Percentiles rank a stretch among this genome's conserved stretches.
These are phyloP conservation scores for Solanum peruvianum DNA, from an alignment of 257 asterid genomes.

Conservation along the genomic window DNA sequence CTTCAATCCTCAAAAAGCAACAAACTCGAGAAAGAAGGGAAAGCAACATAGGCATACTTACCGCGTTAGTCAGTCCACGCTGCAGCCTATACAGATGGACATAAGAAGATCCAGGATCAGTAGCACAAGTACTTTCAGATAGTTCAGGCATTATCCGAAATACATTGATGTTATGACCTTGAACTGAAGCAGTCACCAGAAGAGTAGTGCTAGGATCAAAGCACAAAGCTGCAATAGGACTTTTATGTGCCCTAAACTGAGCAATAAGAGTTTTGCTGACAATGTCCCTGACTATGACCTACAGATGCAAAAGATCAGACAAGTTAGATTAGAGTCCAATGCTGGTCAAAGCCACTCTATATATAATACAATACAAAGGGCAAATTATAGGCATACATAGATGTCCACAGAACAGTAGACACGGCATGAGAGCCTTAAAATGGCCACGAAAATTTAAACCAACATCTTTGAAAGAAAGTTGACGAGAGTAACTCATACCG, in stretches of 20 bases:
- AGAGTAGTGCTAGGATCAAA: constrained; percentile 40
- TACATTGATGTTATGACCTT: constrained; percentile 87
- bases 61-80: constrained; percentile 89
- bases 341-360: not conserved
- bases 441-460: not conserved
- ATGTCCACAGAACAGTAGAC: not conserved
- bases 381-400: not conserved
- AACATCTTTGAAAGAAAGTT: not conserved
- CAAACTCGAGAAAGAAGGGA: not conserved
- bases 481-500: constrained; percentile 33
- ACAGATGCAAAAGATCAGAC: constrained; percentile 3
- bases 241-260: constrained; percentile 85
- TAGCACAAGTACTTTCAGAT: constrained; percentile 6
- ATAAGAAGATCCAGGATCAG: constrained; percentile 35
- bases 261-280: constrained; percentile 56
- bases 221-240: constrained; percentile 54
- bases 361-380: not conserved
- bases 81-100: constrained; percentile 75
- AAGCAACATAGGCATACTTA: constrained; percentile 19
- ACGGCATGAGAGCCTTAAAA: not conserved
- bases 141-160: constrained; percentile 50
- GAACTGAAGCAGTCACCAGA: constrained; percentile 84
- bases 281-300: constrained; percentile 87
- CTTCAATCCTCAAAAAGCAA: not conserved
- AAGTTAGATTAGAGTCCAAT: not conserved